Base-by-base conservation (phyloP, 2,329 filamentous ascomycete species). In the Tetracladium maxilliforme region DNA sequence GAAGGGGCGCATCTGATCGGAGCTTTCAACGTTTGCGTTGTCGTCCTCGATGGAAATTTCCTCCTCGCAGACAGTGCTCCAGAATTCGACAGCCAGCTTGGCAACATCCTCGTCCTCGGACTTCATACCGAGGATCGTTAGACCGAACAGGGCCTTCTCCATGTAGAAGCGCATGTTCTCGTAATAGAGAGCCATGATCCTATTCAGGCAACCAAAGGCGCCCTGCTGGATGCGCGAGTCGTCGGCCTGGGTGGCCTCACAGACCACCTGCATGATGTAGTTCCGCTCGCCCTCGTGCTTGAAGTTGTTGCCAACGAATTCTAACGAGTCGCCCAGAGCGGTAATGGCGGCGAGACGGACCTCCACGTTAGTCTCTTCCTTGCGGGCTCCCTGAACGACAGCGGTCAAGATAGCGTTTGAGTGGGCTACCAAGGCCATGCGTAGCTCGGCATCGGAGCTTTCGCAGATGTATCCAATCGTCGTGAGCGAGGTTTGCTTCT, bases 91-190 rank as follows among this genome's bases (percentile, higher is more conserved):
- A 19, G 90, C 90, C 29, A 98, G 67, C 66, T 98, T 98, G 33
- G 90, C 81, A 27, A 98, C 90, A 48, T 98, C 90, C 53, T 98
- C 90, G 41, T 98, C 90, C 6, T 86, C 77, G 42, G 74, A 92
- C 70, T 93, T 94, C 90, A 98, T 98, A 39, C 90, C 90, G 49
- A 93, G 75, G 35, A 98, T 93, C 19, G 90, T 98, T 20, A 98
- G 67, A 30, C 90, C 90, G 43, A 98, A 98, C 21, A 98, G 68
- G 18, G 90, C 90, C 70, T 95, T 95, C 65, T 98, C 90, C 90
- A 98, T 98, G 62, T 98, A 98, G 58, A 94, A 98, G 44, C 86
- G 78, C 90, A 98, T 98, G 61, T 94, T 92, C 45, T 98, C 90
- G 52, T 98, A 98, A 65, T 98, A 98, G 35, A 94, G 70, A 32